These are phyloP conservation scores for Shiraia bambusicola DNA, from an alignment of 2,329 filamentous ascomycete species.

Conservation along the genomic window DNA sequence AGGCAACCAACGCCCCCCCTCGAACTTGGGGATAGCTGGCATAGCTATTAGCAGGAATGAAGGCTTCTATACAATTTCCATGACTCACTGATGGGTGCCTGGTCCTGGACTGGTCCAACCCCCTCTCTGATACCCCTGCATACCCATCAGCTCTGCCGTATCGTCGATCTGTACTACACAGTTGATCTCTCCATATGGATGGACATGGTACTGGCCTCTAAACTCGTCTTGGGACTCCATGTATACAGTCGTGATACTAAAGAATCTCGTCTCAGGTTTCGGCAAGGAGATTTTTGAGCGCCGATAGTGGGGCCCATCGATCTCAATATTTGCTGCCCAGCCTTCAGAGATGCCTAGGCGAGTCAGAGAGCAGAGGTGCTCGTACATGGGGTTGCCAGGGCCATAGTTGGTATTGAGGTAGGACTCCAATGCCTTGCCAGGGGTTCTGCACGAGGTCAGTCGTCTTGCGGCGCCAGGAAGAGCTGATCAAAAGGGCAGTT, in stretches of 20 bases:
- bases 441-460: slow-evolving; percentile 27
- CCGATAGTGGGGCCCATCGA: slow-evolving; percentile 33
- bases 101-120: slow-evolving; percentile 59
- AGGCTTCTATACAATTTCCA: not conserved
- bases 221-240: slow-evolving; percentile 56
- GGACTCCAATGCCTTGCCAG: slow-evolving; percentile 39
- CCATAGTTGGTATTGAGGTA: slow-evolving; percentile 41
- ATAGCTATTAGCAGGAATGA: not conserved
- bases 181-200: slow-evolving; percentile 60
- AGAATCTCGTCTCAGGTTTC: slow-evolving; percentile 50
- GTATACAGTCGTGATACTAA: slow-evolving; percentile 60
- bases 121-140: slow-evolving; percentile 58
- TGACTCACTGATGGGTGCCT: slow-evolving; percentile 54
- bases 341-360: slow-evolving; percentile 41
- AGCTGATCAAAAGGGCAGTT: not conserved
- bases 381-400: slow-evolving; percentile 40
- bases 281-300: slow-evolving; percentile 51
- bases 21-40: slow-evolving; percentile 53
- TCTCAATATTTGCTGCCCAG: slow-evolving; percentile 39
- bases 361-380: slow-evolving; percentile 38
- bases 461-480: not conserved
- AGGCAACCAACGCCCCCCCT: slow-evolving; percentile 53
- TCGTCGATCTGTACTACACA: slow-evolving; percentile 56
- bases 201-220: slow-evolving; percentile 56
- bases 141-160: slow-evolving; percentile 55